These are phyloP conservation scores for Acidomyces sp. DNA, from an alignment of 495 filamentous ascomycete genomes.

Conservation along the genomic window DNA sequence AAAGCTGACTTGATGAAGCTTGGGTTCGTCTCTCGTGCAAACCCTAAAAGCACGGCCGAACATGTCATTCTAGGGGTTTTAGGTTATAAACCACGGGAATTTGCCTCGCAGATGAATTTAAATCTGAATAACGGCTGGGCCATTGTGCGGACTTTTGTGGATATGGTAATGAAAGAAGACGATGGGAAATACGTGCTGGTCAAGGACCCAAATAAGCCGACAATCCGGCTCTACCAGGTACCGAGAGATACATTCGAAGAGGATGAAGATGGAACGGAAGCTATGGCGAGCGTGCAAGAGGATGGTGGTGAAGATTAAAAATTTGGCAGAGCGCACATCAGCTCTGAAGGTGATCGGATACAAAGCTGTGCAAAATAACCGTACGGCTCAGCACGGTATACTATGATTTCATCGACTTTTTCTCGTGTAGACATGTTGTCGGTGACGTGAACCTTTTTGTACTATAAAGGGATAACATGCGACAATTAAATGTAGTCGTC, in stretches of 20 bases:
- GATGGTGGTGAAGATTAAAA: conserved; percentile 35
- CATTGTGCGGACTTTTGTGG: conserved; percentile 91
- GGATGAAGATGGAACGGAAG: conserved; percentile 36
- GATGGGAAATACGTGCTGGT: conserved; percentile 63
- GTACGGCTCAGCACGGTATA: no score
- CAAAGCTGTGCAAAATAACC: no score
- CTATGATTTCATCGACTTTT: no score
- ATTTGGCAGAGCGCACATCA: no score
- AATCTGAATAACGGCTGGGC: conserved; percentile 96
- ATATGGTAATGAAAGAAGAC: conserved; percentile 64
- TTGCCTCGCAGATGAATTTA: conserved; percentile 94
- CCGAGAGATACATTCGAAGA: conserved; percentile 80
- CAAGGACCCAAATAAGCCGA: conserved; percentile 90
- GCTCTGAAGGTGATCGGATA: no score
- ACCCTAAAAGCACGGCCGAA: conserved; percentile 74
- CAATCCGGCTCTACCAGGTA: conserved; percentile 84
- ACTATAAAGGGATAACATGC: no score
- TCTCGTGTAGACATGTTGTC: no score
- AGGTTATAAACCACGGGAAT: conserved; percentile 93
- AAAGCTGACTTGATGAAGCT: conserved; percentile 96
- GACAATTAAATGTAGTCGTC: no score
- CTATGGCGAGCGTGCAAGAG: conserved; percentile 30
- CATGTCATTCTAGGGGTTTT: conserved; percentile 93
- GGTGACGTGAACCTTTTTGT: no score
- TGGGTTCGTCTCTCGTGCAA: conserved; percentile 88